These are phyloP conservation scores for Stachybotrys echinatus DNA, from an alignment of 2,329 filamentous ascomycete species.

Conservation along the genomic window DNA sequence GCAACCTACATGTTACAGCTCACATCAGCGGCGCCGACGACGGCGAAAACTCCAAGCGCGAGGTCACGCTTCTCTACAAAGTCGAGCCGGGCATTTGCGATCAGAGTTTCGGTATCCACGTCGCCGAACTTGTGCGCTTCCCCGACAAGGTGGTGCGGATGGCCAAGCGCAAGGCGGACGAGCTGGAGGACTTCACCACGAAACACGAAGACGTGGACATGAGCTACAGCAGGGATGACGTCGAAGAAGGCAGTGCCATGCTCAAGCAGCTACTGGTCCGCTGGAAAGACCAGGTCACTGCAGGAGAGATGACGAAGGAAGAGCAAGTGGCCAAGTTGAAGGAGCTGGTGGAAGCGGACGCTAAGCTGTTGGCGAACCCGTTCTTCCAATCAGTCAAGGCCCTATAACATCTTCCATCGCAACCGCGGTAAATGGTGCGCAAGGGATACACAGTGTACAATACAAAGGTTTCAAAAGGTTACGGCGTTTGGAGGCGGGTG, in stretches of 20 bases:
- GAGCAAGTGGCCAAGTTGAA: constrained; percentile 76
- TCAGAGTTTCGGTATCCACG: constrained; percentile 97
- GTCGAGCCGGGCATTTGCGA: constrained; percentile 94
- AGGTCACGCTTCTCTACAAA: constrained; percentile 95
- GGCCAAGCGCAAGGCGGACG: constrained; percentile 98
- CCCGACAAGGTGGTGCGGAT: constrained; percentile 96
- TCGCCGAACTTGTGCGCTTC: constrained; percentile 93
- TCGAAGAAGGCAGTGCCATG: constrained; percentile 80
- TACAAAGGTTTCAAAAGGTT: background rate
- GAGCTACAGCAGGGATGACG: constrained; percentile 73
- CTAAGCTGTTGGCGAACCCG: constrained; percentile 56
- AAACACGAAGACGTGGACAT: constrained; percentile 61
- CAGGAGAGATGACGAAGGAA: constrained; percentile 57
- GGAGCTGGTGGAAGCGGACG: constrained; percentile 71
- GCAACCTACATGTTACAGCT: constrained; percentile 92
- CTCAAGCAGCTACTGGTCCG: constrained; percentile 76
- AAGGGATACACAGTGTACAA: background rate
- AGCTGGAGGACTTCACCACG: constrained; percentile 89
- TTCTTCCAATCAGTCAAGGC: constrained; percentile 66
- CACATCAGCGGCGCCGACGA: constrained; percentile 64
- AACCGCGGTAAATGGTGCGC: background rate
- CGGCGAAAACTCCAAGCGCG: constrained; percentile 51
- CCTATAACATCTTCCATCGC: constrained; percentile 28
- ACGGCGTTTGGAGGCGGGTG: background rate
- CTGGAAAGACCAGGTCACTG: constrained; percentile 76